A percentile compares a stretch with the other conserved stretches of the same genome.
Conservation (phyloP, 306 rosid species). For the Pyrus pyrifolia region DNA sequence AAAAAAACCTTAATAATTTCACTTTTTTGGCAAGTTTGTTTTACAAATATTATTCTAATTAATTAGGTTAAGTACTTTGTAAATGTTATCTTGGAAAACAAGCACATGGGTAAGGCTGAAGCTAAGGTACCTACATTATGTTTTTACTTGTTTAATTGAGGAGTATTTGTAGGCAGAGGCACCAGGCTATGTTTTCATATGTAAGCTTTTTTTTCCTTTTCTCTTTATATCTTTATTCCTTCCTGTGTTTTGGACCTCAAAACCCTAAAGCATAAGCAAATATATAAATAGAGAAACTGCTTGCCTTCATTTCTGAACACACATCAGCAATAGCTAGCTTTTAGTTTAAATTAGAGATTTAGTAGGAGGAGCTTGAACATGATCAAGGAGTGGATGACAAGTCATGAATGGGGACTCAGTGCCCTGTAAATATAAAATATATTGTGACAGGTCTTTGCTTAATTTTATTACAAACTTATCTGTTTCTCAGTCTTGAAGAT, state of each 20-base stretch:
- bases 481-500: slow-evolving; percentile 12
- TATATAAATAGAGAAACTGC: background rate
- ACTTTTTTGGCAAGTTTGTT: slow-evolving; percentile 7
- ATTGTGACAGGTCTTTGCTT: slow-evolving; percentile 15
- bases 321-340: slow-evolving; percentile 1
- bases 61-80: slow-evolving; percentile 3
- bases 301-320: background rate
- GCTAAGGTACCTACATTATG: slow-evolving; percentile 8
- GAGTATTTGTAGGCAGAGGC: slow-evolving; percentile 3
- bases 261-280: background rate
- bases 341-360: slow-evolving; percentile 7
- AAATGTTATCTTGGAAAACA: slow-evolving; percentile 9
- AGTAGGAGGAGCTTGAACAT: slow-evolving; percentile 10
- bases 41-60: background rate
- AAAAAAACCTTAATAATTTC: slow-evolving; percentile 7
- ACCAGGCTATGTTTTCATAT: slow-evolving; percentile 16
- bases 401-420: slow-evolving; percentile 14
- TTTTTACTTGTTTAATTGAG: slow-evolving; percentile 3
- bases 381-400: slow-evolving; percentile 23
- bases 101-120: slow-evolving; percentile 36
- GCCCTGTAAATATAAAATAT: background rate
- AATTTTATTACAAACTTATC: slow-evolving; percentile 7
- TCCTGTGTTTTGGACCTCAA: background rate
- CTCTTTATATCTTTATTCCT: slow-evolving; percentile 15
- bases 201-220: background rate